Percentiles rank a stretch among this genome's conserved stretches.
These are phyloP conservation scores for Wickerhamomyces alni DNA, from an alignment of 805 yeast species.

Conservation along the genomic window DNA sequence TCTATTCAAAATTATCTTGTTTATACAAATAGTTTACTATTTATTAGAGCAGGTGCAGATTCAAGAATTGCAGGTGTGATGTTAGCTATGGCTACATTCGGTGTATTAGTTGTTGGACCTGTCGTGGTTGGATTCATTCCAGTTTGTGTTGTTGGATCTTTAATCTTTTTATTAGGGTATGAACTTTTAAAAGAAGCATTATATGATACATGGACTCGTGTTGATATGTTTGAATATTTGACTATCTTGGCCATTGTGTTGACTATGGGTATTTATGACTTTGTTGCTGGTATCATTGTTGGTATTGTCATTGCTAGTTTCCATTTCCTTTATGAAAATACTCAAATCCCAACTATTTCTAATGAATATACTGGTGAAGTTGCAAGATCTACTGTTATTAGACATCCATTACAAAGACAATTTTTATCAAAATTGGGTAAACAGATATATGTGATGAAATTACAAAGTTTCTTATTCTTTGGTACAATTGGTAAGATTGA, in stretches of 20 bases:
- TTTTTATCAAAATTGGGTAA: conserved; percentile 82
- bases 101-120: conserved; percentile 85
- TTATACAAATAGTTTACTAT: conserved; percentile 87
- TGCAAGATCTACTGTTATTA: conserved; percentile 85
- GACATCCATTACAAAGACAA: conserved; percentile 86
- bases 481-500: conserved; percentile 95
- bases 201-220: conserved; percentile 75
- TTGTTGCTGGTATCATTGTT: conserved; percentile 85
- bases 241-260: conserved; percentile 85
- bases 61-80: conserved; percentile 84
- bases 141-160: conserved; percentile 90
- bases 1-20: conserved; percentile 93
- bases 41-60: conserved; percentile 93
- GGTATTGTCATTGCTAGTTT: conserved; percentile 90
- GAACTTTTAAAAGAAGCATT: conserved; percentile 84
- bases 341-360: conserved; percentile 72
- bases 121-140: conserved; percentile 92
- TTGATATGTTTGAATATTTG: conserved; percentile 70
- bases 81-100: conserved; percentile 75
- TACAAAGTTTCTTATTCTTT: conserved; percentile 86
- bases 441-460: conserved; percentile 81
- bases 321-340: conserved; percentile 91
- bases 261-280: conserved; percentile 94
- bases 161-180: conserved; percentile 85
- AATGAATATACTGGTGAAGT: conserved; percentile 82